Evolutionary conservation across 192 early-diverging fungal genomes (phyloP), one percentile per base, ranked within the genome.

Genomic region (Coemansia sp.): DNA sequence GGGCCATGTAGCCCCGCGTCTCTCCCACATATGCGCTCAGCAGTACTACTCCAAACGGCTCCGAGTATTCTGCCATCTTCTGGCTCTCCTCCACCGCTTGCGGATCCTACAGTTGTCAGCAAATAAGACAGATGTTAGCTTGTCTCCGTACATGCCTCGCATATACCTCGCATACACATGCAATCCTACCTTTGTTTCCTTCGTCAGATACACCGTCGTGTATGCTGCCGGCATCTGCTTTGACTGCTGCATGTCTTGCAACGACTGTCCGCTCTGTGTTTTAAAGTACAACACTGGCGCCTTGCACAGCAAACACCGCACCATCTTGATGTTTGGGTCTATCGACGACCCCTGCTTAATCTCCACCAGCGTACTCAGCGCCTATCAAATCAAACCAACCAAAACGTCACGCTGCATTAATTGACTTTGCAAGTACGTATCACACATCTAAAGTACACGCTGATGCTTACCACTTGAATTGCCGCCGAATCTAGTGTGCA

Each of bases 301-400:
- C 28, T 65, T 74, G 62, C 77, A 80, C 67, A 80, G 64, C 65
- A 74, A 36, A 59, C 77, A 80, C 5, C 77, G 77, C 46, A 80
- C 66, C 9, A 63, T 65, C 46, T 64, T 80, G 64, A 80, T 80
- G 52, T 69, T 80, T 8, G 64, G 77, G 57, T 80, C 77, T 25
- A 80, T 74, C 22, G 77, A 80, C 4, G 77, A 80, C 56, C 68
- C 77, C 12, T 64, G 58, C 64, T 74, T 73, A 62, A 80, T 65
- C 22, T 80, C 77, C 10, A 71, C 60, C 62, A 80, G 58, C 10
- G 66, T 46, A 31, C 62, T 64, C 57, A 74, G 50, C 9, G 62
- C 67, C 76, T 79, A 73, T 31, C 40, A 44, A n/a, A 44, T n/a
- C 40, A 15, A 34, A 37, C 12, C 44, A 34, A 49, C 1, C 46